Evolutionary conservation across 2,329 filamentous ascomycete species (phyloP).

Genomic region (Fusarium sp.): DNA sequence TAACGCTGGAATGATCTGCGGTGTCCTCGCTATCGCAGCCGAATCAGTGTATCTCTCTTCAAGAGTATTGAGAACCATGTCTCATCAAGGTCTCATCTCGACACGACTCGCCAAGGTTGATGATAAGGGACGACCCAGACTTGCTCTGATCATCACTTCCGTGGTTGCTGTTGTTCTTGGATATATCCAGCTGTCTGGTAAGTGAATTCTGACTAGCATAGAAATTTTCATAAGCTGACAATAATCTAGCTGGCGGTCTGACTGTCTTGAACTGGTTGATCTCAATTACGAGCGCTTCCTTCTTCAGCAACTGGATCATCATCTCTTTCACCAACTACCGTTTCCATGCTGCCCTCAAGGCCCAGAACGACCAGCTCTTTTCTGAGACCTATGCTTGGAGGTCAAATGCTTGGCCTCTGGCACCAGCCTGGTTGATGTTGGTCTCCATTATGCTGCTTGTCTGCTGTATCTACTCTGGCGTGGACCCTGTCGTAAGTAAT

Average conservation of each 20-base stretch:
- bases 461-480: constrained; percentile 20
- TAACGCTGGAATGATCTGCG: constrained; percentile 41
- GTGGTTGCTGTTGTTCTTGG: constrained; percentile 9
- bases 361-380: constrained; percentile 31
- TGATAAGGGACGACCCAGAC: constrained; percentile 17
- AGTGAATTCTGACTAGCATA: not conserved
- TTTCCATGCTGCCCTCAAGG: constrained; percentile 28
- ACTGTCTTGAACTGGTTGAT: constrained; percentile 33
- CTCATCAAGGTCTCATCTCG: constrained; percentile 23
- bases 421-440: constrained; percentile 20
- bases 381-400: constrained; percentile 26
- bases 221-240: not conserved
- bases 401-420: constrained; percentile 21
- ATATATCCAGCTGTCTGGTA: constrained; percentile 28
- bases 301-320: constrained; percentile 39
- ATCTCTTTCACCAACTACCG: constrained; percentile 32
- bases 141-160: constrained; percentile 22
- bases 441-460: constrained; percentile 24
- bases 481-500: constrained; percentile 21
- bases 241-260: constrained; percentile 5
- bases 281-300: constrained; percentile 35
- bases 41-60: constrained; percentile 35
- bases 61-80: constrained; percentile 31
- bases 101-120: constrained; percentile 17
- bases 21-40: constrained; percentile 30